Evolutionary conservation across 345 rosid species (phyloP).

Genomic region (Bretschneidera sinensis): DNA sequence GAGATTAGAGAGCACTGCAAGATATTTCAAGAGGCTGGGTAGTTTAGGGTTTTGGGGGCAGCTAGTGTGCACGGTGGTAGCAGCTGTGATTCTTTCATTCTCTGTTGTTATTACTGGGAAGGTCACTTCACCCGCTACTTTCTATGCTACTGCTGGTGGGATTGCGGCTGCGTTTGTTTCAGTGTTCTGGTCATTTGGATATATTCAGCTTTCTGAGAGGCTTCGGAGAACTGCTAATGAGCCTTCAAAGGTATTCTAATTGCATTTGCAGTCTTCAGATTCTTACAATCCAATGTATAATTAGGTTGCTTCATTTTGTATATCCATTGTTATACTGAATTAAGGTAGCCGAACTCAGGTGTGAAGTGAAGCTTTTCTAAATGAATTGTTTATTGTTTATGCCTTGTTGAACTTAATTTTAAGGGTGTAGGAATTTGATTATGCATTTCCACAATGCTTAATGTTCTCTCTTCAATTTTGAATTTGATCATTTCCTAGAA

Average conservation of each 20-base stretch:
- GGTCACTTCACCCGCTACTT: slow-evolving; percentile 73
- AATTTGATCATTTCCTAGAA: no score
- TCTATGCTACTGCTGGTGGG: slow-evolving; percentile 85
- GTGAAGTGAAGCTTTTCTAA: neutral
- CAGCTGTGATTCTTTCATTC: slow-evolving; percentile 88
- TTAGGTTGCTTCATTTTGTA: neutral
- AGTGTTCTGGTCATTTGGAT: slow-evolving; percentile 93
- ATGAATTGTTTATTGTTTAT: no score
- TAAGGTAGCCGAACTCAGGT: neutral
- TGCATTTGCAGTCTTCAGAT: neutral
- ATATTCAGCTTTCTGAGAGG: slow-evolving; percentile 81
- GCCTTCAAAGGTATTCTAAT: slow-evolving; percentile 73
- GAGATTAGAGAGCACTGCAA: slow-evolving; percentile 89
- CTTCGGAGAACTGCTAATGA: slow-evolving; percentile 68
- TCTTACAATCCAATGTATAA: neutral
- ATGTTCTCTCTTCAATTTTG: no score
- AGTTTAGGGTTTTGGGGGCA: slow-evolving; percentile 96
- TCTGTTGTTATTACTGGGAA: slow-evolving; percentile 75
- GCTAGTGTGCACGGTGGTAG: slow-evolving; percentile 74
- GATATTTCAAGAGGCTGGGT: slow-evolving; percentile 85
- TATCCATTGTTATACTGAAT: neutral
- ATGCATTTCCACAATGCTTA: neutral
- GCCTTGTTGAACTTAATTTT: neutral
- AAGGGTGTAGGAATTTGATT: neutral
- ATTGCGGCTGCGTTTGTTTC: slow-evolving; percentile 90